Evolutionary conservation across 2,329 filamentous ascomycete genomes (phyloP), one percentile per base, ranked within the genome.

Genomic region (Cadophora luteo-olivacea): DNA sequence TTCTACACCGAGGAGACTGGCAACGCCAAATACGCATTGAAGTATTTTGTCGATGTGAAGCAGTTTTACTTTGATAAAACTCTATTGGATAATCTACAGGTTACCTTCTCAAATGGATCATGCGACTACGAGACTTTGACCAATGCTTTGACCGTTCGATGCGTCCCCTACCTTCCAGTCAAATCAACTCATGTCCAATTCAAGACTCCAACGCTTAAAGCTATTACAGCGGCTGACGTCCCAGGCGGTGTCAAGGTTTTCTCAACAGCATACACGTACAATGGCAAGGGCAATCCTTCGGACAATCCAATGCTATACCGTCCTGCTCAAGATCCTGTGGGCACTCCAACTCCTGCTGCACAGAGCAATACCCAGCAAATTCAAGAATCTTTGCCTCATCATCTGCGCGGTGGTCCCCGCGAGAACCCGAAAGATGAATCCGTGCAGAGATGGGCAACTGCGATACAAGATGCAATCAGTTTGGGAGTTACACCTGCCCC

Each of bases 61-160:
- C 72, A 69, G 36, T 65, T 63, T 14, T 69, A 71, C 19, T 71
- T 75, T 45, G 68, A 75, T 54, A 76, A 71, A 22, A 78, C 76
- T 16, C 55, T 78, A 1, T 51, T 78, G 16, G 72, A 75, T 36
- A 65, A 64, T 25, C 45, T 69, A 19, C 57, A 61, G 48, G 41
- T 41, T 32, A 55, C 36, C 14, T 57, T 55, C 16, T 52, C 24
- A 25, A 55, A 66, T 32, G 51, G 55, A 38, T 12, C 51, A 52
- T 36, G 55, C 48, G 49, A 66, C 41, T 70, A 73, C 36, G 41
- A 52, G 22, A 70, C 65, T 14, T 54, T 77, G 12, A 25, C 60
- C 6, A 55, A 65, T 48, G 64, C 70, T 3, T 24, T 72, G 5
- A 72, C 70, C 3, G 61, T 76, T 8, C 69, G 73, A 33, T 74